These are phyloP conservation scores for Piper betle DNA, from an alignment of 164 flowering plant species.

Conservation along the genomic window DNA sequence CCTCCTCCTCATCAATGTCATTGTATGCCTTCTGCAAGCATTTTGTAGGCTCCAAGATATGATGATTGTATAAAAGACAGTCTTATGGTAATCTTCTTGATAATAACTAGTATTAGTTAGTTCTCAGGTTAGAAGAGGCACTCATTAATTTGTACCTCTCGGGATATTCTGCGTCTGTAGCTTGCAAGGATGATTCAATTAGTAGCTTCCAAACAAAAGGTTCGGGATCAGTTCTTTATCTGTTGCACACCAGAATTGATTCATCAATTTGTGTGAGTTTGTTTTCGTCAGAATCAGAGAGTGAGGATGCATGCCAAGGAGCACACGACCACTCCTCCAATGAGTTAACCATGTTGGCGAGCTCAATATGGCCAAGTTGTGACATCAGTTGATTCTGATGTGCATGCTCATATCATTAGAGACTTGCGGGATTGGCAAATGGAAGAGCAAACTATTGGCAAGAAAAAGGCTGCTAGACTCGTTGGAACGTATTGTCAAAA, in stretches of 20 bases:
- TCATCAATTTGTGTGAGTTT: not conserved
- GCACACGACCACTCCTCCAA: not conserved
- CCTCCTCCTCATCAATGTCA: not conserved
- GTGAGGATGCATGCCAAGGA: not conserved
- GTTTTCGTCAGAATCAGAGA: not conserved
- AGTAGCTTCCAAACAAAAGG: conserved; percentile 19
- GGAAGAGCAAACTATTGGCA: conserved; percentile 22
- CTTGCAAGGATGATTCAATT: conserved; percentile 16
- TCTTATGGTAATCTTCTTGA: too few relatives aligned
- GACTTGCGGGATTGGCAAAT: conserved; percentile 92
- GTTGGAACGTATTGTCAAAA: conserved; percentile 50
- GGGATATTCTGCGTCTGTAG: conserved; percentile 39
- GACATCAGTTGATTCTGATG: conserved; percentile 29
- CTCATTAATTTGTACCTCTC: conserved; percentile 77
- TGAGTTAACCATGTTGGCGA: conserved; percentile 28
- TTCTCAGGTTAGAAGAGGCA: conserved; percentile 87
- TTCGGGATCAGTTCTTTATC: conserved; percentile 9
- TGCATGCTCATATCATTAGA: conserved; percentile 18
- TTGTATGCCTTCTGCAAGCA: conserved; percentile 5
- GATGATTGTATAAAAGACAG: too few relatives aligned
- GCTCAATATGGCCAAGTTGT: conserved; percentile 91
- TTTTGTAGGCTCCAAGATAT: too few relatives aligned
- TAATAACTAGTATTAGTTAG: conserved; percentile 2
- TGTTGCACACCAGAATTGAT: conserved; percentile 18
- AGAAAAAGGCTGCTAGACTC: conserved; percentile 42